Conservation (phyloP, 2,329 filamentous ascomycete species). For the Xylaria sp. region DNA sequence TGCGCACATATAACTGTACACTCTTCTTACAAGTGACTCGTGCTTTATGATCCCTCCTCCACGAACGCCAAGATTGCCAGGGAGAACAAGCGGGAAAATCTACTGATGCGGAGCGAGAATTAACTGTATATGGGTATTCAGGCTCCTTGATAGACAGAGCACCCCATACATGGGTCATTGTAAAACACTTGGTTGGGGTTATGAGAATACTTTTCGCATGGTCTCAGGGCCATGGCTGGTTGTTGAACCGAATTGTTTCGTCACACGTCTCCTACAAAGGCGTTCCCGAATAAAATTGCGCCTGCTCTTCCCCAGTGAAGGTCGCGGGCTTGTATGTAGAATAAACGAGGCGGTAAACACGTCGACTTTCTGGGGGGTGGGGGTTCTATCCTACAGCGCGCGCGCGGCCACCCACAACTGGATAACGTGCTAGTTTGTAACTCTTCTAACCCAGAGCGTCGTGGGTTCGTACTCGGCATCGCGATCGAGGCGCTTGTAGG, state of each 20-base stretch:
- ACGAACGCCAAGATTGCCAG: slow-evolving; percentile 1
- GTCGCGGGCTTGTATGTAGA: too few relatives aligned
- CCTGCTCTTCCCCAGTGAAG: too few relatives aligned
- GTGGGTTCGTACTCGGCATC: slow-evolving; percentile 72
- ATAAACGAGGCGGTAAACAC: not conserved
- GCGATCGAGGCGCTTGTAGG: slow-evolving; percentile 78
- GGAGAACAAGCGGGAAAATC: not conserved
- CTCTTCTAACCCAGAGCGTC: slow-evolving; percentile 80
- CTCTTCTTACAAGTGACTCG: slow-evolving; percentile 1
- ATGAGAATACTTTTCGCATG: not conserved
- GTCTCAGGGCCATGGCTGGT: too few relatives aligned
- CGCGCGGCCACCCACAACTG: not conserved
- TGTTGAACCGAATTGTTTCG: too few relatives aligned
- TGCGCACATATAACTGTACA: slow-evolving; percentile 14
- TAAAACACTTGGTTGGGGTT: too few relatives aligned
- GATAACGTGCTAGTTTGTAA: slow-evolving; percentile 66
- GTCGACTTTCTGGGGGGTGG: not conserved
- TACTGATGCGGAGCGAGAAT: not conserved
- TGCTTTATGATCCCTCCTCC: not conserved
- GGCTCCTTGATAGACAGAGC: not conserved
- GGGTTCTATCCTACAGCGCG: not conserved
- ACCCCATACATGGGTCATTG: too few relatives aligned
- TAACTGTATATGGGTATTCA: not conserved
- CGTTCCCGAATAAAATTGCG: not conserved
- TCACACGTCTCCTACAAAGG: not conserved